Base-by-base conservation (phyloP, 1,284 basidiomycete genomes). In the Cryptococcus maquisensis region DNA sequence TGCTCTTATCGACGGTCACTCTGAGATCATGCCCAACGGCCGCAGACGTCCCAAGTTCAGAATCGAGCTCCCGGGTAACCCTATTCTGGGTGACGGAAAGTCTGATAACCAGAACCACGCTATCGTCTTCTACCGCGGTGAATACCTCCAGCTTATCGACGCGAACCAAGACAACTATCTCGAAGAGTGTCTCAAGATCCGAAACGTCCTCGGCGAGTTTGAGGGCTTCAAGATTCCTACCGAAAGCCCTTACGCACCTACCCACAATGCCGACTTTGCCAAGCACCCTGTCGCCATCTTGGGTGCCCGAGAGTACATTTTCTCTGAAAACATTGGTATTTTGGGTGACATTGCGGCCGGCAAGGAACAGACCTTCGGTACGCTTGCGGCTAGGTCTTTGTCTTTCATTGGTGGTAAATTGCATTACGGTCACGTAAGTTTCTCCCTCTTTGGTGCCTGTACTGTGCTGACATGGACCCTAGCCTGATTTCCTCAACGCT, bases 141-240 rank as follows among this genome's bases (percentile, higher is more conserved):
- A 98, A 78, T 98, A 97, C 78, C 81, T 98, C 12, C 95, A 99
- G 79, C 88, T 98, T 62, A 97, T 98, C 74, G 96, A 98, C 69
- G 96, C 95, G 69, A 98, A 98, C 78, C 95, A 98, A 81, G 95
- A 98, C 81, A 97, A 98, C 79, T 99, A 99, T 71, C 86, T 99
- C 63, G 95, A 99, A 77, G 95, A 99, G 75, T 98, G 95, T 79
- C 83, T 98, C 71, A 99, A 99, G 83, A 97, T 99, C 72, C 86
- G 95, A 52, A 98, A 97, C 73, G 81, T 99, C n/a, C 86, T 99
- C 41, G 90, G 87, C 57, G 96, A 99, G 75, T 99, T 99, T 68
- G 96, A 98, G 75, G 90, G 97, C 76, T 95, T 90, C 75, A 79
- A 84, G 51, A 83, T 90, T 9, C 88, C 91, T 10, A 85, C 81